Percentiles rank a stretch among this genome's conserved stretches.
These are phyloP conservation scores for Amylocarpus encephaloides DNA, from an alignment of 2,329 filamentous ascomycete species.

Conservation along the genomic window DNA sequence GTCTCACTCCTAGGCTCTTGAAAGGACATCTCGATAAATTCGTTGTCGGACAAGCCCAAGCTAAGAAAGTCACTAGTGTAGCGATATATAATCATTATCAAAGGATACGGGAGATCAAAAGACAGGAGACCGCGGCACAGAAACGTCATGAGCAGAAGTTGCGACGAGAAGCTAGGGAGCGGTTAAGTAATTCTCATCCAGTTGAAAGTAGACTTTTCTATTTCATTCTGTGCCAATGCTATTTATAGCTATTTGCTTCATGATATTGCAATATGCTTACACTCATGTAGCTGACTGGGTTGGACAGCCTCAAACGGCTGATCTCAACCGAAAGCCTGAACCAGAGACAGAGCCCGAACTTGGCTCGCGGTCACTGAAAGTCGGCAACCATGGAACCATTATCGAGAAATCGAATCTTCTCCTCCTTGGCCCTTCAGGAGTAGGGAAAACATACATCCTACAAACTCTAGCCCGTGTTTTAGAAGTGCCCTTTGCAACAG, in stretches of 20 bases:
- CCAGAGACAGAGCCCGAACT: conserved; percentile 17
- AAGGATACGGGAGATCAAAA: conserved; percentile 67
- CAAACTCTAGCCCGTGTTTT: conserved; percentile 78
- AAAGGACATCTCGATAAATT: conserved; percentile 93
- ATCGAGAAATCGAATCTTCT: conserved; percentile 96
- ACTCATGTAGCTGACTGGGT: conserved; percentile 47
- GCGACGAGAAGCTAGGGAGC: conserved; percentile 38
- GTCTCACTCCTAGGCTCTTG: conserved; percentile 61
- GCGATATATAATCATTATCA: conserved; percentile 98
- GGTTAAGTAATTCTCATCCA: conserved; percentile 56
- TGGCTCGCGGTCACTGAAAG: conserved; percentile 19
- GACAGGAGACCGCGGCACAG: conserved; percentile 69
- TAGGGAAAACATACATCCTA: conserved; percentile 93
- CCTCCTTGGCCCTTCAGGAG: conserved; percentile 83
- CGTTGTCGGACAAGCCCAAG: conserved; percentile 90
- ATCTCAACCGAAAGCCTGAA: conserved; percentile 17
- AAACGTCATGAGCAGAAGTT: conserved; percentile 57
- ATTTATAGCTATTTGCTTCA: background rate
- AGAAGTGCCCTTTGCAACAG: conserved; percentile 93
- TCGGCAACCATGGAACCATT: conserved; percentile 14
- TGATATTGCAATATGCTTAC: conserved; percentile 31
- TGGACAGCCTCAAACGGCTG: conserved; percentile 36
- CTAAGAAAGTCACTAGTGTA: conserved; percentile 87
- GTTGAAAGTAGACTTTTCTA: conserved; percentile 60
- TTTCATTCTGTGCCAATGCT: background rate